Evolutionary conservation across 108 stramenopile genomes (phyloP).

Genomic region (Epipyxis sp.): DNA sequence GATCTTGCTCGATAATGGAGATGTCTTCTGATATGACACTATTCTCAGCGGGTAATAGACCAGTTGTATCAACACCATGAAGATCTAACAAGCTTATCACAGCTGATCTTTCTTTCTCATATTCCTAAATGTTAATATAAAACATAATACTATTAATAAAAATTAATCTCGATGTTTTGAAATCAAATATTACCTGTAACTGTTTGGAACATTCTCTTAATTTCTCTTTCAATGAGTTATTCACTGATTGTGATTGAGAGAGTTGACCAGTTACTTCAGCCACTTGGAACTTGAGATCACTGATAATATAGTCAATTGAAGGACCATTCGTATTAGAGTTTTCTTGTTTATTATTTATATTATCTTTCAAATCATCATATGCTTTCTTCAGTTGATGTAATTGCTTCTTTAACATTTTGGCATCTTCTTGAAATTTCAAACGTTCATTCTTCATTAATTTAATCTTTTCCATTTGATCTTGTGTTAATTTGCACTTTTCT

Average conservation of each 20-base stretch:
- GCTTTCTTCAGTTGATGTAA: background rate
- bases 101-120: constrained; percentile 11
- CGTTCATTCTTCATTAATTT: constrained; percentile 12
- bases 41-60: background rate
- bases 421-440: background rate
- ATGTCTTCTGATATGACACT: background rate
- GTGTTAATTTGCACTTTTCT: constrained; percentile 14
- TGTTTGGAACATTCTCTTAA: constrained; percentile 25
- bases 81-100: constrained; percentile 2
- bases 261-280: constrained; percentile 7
- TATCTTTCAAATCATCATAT: constrained; percentile 8
- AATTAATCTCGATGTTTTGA: too few relatives aligned
- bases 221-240: constrained; percentile 14
- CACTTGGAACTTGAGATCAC: constrained; percentile 23
- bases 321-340: background rate
- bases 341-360: too few relatives aligned
- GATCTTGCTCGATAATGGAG: background rate
- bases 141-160: too few relatives aligned
- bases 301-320: background rate
- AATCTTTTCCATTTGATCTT: constrained; percentile 34
- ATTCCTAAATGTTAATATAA: too few relatives aligned
- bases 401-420: background rate
- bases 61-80: constrained; percentile 2
- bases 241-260: background rate
- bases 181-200: too few relatives aligned